Conservation (phyloP, 352 stramenopile species). For the Albugo laibachii region DNA sequence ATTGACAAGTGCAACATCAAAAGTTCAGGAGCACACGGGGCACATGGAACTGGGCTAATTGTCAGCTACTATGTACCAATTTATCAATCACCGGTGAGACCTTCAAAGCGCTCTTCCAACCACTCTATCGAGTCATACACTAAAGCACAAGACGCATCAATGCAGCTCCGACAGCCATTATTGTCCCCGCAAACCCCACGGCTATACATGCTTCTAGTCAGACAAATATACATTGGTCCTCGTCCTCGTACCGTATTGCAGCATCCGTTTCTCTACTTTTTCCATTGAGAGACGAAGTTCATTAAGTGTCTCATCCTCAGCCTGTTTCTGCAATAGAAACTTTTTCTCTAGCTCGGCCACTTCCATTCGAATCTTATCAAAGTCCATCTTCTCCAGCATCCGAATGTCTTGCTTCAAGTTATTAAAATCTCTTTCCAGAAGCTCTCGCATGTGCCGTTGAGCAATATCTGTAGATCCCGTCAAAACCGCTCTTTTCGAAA, state of each 20-base stretch:
- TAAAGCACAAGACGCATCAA: constrained; percentile 59
- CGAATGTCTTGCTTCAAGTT: constrained; percentile 80
- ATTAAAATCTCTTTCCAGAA: constrained; percentile 78
- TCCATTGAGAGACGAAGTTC: constrained; percentile 76
- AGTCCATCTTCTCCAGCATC: constrained; percentile 81
- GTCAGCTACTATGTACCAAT: too few relatives aligned
- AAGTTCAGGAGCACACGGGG: constrained; percentile 12
- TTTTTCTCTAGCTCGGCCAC: constrained; percentile 78
- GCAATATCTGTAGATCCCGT: constrained; percentile 35
- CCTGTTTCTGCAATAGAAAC: constrained; percentile 78
- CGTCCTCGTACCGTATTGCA: constrained; percentile 30
- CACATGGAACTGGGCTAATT: too few relatives aligned
- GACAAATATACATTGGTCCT: neutral
- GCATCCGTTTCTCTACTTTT: constrained; percentile 77
- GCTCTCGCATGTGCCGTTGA: constrained; percentile 74
- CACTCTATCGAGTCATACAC: too few relatives aligned
- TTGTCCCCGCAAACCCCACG: constrained; percentile 70
- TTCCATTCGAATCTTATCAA: constrained; percentile 78
- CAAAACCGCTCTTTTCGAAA: neutral
- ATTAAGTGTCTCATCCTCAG: constrained; percentile 73
- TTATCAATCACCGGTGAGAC: too few relatives aligned
- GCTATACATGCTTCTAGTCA: constrained; percentile 4
- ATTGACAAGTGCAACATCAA: constrained; percentile 39
- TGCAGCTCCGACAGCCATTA: constrained; percentile 66
- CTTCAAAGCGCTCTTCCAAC: too few relatives aligned